phyloP scores from a whole-genome alignment of 768 basidiomycete genomes.

The Leccinum incarnatum region DNA sequence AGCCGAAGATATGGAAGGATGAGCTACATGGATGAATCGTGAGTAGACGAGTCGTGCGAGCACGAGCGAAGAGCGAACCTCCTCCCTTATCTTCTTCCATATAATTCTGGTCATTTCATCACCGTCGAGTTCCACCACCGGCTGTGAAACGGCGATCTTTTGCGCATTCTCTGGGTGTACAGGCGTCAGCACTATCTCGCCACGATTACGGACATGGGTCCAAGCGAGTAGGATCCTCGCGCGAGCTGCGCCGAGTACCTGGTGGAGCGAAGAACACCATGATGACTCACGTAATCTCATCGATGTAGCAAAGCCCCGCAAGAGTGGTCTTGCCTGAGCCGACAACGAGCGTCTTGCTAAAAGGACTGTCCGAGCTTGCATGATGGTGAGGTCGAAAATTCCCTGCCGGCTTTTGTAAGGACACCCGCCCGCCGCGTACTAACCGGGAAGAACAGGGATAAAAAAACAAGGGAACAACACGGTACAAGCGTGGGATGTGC shows the following conservation, averaged over 20 bases:
- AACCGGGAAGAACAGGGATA: slow-evolving; percentile 16
- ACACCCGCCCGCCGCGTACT: slow-evolving; percentile 21
- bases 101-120: slow-evolving; percentile 99
- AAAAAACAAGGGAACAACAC: slow-evolving; percentile 12
- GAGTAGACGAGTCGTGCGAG: not conserved
- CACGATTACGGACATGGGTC: not conserved
- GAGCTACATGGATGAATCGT: slow-evolving; percentile 52
- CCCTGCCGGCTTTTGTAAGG: slow-evolving; percentile 19
- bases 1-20: slow-evolving; percentile 93
- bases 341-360: slow-evolving; percentile 24
- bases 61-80: slow-evolving; percentile 49
- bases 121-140: slow-evolving; percentile 92
- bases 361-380: slow-evolving; percentile 25
- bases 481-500: slow-evolving; percentile 25
- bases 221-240: not conserved
- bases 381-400: slow-evolving; percentile 3
- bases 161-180: slow-evolving; percentile 22
- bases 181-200: slow-evolving; percentile 2
- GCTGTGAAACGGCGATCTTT: slow-evolving; percentile 82
- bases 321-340: slow-evolving; percentile 19
- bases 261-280: not conserved
- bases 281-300: slow-evolving; percentile 28
- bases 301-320: slow-evolving; percentile 30
- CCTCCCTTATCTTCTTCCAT: slow-evolving; percentile 96
- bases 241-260: slow-evolving; percentile 1